phyloP scores from a whole-genome alignment of 2,329 filamentous ascomycete genomes.

The Beauveria asiatica region DNA sequence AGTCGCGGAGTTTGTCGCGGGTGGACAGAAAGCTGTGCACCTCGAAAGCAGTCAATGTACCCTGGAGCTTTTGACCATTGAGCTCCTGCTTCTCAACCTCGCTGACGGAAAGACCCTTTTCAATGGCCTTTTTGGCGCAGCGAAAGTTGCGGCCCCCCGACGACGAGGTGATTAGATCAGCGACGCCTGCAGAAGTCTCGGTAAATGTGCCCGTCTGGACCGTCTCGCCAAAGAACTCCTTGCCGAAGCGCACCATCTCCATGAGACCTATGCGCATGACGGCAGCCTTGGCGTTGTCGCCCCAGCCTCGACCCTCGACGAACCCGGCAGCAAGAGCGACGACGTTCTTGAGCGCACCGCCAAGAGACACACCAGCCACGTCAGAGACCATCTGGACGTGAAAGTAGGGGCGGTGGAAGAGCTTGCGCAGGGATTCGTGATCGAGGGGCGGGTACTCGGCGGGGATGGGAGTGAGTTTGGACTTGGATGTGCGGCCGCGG shows the following conservation, averaged over 20 bases:
- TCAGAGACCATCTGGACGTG: conserved; percentile 90
- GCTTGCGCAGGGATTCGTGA: conserved; percentile 69
- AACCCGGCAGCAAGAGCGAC: conserved; percentile 91
- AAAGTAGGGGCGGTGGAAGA: conserved; percentile 97
- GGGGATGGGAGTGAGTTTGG: conserved; percentile 67
- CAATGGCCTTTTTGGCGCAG: conserved; percentile 80
- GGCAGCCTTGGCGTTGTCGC: conserved; percentile 97
- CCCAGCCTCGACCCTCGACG: conserved; percentile 92
- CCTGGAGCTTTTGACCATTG: conserved; percentile 95
- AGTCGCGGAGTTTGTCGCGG: conserved; percentile 69
- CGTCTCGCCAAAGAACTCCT: conserved; percentile 81
- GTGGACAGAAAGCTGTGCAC: conserved; percentile 83
- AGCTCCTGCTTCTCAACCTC: conserved; percentile 85
- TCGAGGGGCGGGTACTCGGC: conserved; percentile 78
- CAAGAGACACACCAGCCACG: conserved; percentile 92
- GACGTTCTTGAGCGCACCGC: conserved; percentile 93
- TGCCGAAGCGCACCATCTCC: conserved; percentile 94
- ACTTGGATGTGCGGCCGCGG: conserved; percentile 56
- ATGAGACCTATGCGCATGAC: conserved; percentile 93
- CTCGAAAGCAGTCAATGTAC: conserved; percentile 83
- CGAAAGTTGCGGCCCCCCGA: conserved; percentile 88
- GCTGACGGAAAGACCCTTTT: conserved; percentile 69
- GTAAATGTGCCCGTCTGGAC: conserved; percentile 82
- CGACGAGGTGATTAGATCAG: conserved; percentile 91
- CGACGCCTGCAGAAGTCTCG: conserved; percentile 91